Percentiles rank a stretch among this genome's conserved stretches.
Evolutionary conservation across 2,329 filamentous ascomycete species (phyloP).

Genomic region (Colletotrichum aenigma): DNA sequence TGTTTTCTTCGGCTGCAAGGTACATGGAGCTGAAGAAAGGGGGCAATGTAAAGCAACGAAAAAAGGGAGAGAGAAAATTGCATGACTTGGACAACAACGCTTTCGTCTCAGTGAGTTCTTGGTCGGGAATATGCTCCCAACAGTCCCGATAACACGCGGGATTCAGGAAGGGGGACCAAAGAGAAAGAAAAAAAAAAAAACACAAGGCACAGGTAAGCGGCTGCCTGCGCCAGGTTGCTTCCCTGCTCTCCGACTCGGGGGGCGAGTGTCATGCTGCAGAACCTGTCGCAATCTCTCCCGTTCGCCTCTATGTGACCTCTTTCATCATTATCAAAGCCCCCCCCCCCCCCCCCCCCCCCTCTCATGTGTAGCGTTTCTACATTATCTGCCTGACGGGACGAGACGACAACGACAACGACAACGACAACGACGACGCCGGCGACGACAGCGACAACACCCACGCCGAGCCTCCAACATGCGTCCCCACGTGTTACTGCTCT

Average conservation of each 20-base stretch:
- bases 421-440: background rate
- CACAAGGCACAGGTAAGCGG: background rate
- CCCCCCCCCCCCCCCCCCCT: background rate
- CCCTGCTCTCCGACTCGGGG: background rate
- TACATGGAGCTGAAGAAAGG: background rate
- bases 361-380: background rate
- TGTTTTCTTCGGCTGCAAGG: background rate
- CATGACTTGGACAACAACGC: background rate
- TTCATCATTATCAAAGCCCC: background rate
- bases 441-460: background rate
- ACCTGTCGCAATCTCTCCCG: background rate
- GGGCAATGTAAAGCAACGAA: background rate
- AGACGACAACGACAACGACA: background rate
- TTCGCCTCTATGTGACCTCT: slow-evolving; percentile 21
- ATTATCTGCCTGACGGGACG: background rate
- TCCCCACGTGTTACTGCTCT: background rate
- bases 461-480: slow-evolving; percentile 2
- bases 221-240: background rate
- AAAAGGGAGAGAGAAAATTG: background rate
- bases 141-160: background rate
- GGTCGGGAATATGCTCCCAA: background rate
- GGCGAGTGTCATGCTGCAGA: background rate
- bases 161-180: background rate
- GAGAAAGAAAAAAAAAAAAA: too few species aligned
- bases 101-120: background rate